These are phyloP conservation scores for Cryptococcus sp. DNA, from an alignment of 1,284 basidiomycete species.

Conservation along the genomic window DNA sequence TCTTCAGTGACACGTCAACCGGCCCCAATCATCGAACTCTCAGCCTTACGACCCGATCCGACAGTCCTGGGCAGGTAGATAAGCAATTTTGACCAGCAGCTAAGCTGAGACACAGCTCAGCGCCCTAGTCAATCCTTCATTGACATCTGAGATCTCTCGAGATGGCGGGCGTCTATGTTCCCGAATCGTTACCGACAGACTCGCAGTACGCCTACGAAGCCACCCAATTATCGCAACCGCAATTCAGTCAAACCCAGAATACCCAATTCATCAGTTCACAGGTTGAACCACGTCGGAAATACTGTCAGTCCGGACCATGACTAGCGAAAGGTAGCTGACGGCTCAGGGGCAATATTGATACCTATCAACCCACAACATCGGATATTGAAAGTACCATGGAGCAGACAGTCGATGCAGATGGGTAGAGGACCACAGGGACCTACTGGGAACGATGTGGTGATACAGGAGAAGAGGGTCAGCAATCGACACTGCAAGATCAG, in stretches of 20 bases:
- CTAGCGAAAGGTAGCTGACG: background rate
- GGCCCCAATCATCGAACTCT: too few relatives aligned
- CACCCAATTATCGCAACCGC: slow-evolving; percentile 41
- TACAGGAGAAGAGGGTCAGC: slow-evolving; percentile 41
- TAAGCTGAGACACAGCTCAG: too few relatives aligned
- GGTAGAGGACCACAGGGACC: slow-evolving; percentile 33
- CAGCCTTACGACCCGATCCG: too few relatives aligned
- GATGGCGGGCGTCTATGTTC: slow-evolving; percentile 19
- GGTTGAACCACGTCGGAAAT: slow-evolving; percentile 44
- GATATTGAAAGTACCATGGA: slow-evolving; percentile 47
- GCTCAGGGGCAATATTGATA: slow-evolving; percentile 46
- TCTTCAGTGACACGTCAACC: too few relatives aligned
- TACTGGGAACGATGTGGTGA: slow-evolving; percentile 36
- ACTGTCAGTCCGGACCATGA: slow-evolving; percentile 31
- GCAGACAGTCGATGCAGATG: slow-evolving; percentile 31
- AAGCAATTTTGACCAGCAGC: too few relatives aligned
- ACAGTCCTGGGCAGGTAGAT: too few relatives aligned
- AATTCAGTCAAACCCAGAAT: slow-evolving; percentile 32
- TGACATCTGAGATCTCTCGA: background rate
- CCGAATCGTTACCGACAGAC: slow-evolving; percentile 23
- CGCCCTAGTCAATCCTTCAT: too few relatives aligned
- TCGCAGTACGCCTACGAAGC: slow-evolving; percentile 33
- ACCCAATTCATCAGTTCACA: slow-evolving; percentile 31
- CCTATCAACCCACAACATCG: slow-evolving; percentile 36
- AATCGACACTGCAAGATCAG: slow-evolving; percentile 43